A percentile compares a stretch with the other conserved stretches of the same genome.
Conservation (phyloP, 1,284 basidiomycete genomes). For the Pterula multifida region DNA sequence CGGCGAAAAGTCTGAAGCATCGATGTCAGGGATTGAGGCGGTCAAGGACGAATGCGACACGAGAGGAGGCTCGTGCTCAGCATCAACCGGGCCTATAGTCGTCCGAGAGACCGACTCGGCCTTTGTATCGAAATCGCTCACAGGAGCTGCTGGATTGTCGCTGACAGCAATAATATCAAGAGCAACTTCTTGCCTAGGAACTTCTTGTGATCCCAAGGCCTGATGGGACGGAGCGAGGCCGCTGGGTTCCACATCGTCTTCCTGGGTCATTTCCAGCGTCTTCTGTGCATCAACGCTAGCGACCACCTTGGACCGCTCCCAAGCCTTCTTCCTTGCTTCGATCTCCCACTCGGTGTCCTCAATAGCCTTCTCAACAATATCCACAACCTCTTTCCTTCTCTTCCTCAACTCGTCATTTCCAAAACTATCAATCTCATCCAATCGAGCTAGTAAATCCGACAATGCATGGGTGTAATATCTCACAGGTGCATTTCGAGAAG, state of each 20-base stretch:
- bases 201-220: not conserved
- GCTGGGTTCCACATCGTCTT: not conserved
- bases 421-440: slow-evolving; percentile 44
- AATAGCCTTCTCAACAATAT: slow-evolving; percentile 38
- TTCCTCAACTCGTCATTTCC: slow-evolving; percentile 39
- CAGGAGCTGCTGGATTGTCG: no score
- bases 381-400: slow-evolving; percentile 39
- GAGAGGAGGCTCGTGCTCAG: no score
- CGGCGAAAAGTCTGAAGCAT: no score
- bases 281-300: not conserved
- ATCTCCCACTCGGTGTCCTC: slow-evolving; percentile 33
- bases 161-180: no score
- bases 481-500: slow-evolving; percentile 40
- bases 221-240: not conserved
- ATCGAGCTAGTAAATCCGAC: slow-evolving; percentile 33
- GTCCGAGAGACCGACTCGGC: no score
- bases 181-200: no score
- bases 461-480: slow-evolving; percentile 48
- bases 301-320: not conserved
- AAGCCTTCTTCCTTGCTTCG: slow-evolving; percentile 17
- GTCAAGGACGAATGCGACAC: no score
- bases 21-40: no score
- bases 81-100: no score
- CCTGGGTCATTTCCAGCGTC: not conserved
- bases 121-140: no score